These are phyloP conservation scores for Lodderomyces metapsilosis DNA, from an alignment of 1,139 yeast genomes.

Conservation along the genomic window DNA sequence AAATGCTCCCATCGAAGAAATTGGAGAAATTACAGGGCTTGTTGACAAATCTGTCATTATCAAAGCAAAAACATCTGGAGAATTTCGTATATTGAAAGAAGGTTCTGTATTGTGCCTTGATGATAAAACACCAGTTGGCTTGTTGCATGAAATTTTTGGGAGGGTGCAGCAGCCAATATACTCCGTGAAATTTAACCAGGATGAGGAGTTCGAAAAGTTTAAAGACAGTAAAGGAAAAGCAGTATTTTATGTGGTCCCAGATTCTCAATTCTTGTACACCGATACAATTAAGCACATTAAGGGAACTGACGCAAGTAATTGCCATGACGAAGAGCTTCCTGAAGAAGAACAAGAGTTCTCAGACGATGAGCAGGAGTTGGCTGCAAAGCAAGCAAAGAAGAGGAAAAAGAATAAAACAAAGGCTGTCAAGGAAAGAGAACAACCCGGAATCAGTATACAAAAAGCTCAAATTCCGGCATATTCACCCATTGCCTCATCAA, in stretches of 20 bases:
- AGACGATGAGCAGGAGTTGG: constrained; percentile 81
- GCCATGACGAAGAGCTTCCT: constrained; percentile 91
- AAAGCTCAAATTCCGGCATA: constrained; percentile 6
- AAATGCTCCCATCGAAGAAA: constrained; percentile 63
- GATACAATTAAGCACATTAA: constrained; percentile 64
- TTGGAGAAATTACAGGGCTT: constrained; percentile 70
- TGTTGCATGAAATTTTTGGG: constrained; percentile 87
- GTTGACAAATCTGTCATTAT: constrained; percentile 75
- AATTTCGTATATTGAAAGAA: constrained; percentile 78
- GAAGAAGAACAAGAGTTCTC: constrained; percentile 93
- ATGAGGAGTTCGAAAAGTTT: constrained; percentile 49
- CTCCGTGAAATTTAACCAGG: constrained; percentile 63
- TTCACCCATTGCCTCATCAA: not conserved
- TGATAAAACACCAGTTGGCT: constrained; percentile 74
- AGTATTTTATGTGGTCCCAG: constrained; percentile 78
- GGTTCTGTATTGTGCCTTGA: constrained; percentile 78
- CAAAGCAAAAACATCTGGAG: constrained; percentile 78
- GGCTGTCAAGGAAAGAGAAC: constrained; percentile 10
- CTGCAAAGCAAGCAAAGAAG: constrained; percentile 57
- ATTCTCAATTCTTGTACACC: constrained; percentile 76
- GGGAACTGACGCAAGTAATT: constrained; percentile 94
- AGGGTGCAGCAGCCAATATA: constrained; percentile 82
- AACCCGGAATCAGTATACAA: constrained; percentile 1
- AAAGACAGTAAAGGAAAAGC: constrained; percentile 51
- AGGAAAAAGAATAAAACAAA: constrained; percentile 40